Conservation (phyloP, 805 yeast species). For the Wickerhamomyces chambardii region DNA sequence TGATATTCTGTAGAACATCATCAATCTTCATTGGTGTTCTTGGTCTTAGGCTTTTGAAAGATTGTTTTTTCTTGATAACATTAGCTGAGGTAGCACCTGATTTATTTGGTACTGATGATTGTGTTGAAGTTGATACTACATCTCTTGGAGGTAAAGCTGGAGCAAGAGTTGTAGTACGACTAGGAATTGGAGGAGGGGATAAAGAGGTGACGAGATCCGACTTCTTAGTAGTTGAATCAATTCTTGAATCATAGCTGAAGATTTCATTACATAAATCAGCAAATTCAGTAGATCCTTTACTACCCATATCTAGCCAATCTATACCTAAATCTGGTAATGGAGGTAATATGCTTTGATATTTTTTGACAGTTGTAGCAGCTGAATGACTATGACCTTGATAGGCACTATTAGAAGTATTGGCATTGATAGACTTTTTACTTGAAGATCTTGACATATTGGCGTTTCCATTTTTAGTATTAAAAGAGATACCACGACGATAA, state of each 20-base stretch:
- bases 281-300: conserved; percentile 15
- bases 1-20: background rate
- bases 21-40: background rate
- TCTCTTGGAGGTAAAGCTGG: too few relatives aligned
- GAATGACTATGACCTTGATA: background rate
- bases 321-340: conserved; percentile 17
- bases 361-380: conserved; percentile 4
- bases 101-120: too few relatives aligned
- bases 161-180: too few relatives aligned
- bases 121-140: too few relatives aligned
- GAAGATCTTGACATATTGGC: conserved; percentile 15
- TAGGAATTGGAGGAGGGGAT: too few relatives aligned
- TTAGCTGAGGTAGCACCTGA: too few relatives aligned
- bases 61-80: background rate
- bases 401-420: background rate
- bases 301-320: conserved; percentile 14
- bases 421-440: conserved; percentile 10
- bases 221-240: too few relatives aligned
- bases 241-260: conserved; percentile 10
- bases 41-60: background rate
- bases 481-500: conserved; percentile 21
- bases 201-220: too few relatives aligned
- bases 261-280: conserved; percentile 20
- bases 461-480: conserved; percentile 14
- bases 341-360: conserved; percentile 18